phyloP scores from a whole-genome alignment of 192 early-diverging fungal species.

The Phycomyces nitens region DNA sequence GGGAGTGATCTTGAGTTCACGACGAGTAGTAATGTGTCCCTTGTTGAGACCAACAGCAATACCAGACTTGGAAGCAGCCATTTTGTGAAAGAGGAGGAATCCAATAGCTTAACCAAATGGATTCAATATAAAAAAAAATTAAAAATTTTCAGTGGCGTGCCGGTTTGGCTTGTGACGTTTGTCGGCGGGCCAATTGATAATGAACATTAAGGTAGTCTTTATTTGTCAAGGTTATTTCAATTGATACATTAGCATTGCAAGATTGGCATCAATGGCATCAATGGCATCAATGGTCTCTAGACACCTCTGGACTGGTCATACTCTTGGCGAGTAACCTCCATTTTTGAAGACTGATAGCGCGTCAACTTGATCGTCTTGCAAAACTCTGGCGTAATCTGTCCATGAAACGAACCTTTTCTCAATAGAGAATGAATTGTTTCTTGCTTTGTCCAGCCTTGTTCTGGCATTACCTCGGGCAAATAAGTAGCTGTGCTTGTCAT shows the following conservation, averaged over 20 bases:
- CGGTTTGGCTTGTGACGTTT: no score
- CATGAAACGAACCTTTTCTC: conserved; percentile 78
- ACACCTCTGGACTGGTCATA: no score
- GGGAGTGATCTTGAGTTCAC: conserved; percentile 66
- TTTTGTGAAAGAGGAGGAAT: conserved; percentile 23
- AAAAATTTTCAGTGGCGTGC: no score
- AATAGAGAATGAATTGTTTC: conserved; percentile 85
- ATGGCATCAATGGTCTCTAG: no score
- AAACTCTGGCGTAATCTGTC: conserved; percentile 56
- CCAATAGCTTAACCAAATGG: background rate
- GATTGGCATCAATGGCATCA: no score
- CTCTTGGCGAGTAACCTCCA: conserved; percentile 13
- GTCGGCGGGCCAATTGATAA: no score
- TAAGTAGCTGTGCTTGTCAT: conserved; percentile 75
- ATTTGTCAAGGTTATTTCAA: no score
- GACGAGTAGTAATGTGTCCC: conserved; percentile 85
- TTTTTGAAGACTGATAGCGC: conserved; percentile 81
- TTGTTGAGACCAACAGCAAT: conserved; percentile 89
- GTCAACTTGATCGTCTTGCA: conserved; percentile 65
- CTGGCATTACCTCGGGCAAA: conserved; percentile 83
- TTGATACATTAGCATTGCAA: no score
- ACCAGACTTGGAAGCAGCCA: conserved; percentile 70
- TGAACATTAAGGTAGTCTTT: no score
- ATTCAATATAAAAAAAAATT: no score
- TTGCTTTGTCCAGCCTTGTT: conserved; percentile 87